These are phyloP conservation scores for Orbilia quercus DNA, from an alignment of 2,329 filamentous ascomycete species.

Conservation along the genomic window DNA sequence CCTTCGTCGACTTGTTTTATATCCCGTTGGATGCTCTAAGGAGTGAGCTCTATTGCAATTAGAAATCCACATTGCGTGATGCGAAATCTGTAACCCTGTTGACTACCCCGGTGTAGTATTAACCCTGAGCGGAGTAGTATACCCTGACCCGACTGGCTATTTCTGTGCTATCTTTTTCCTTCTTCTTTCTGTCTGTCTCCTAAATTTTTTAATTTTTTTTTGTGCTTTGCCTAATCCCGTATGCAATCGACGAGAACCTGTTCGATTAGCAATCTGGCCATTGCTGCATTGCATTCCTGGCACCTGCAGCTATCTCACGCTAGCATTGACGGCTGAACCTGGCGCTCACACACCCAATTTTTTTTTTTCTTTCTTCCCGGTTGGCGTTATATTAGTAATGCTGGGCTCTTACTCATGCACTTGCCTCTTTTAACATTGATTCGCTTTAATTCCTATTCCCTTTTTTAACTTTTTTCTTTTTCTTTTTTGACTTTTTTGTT, in stretches of 20 bases:
- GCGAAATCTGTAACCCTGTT: conserved; percentile 8
- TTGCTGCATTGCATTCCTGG: background rate
- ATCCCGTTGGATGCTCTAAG: background rate
- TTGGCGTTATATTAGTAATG: conserved; percentile 42
- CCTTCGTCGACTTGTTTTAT: conserved; percentile 11
- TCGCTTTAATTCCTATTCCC: no score
- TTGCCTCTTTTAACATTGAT: conserved; percentile 8
- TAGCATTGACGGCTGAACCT: conserved; percentile 42
- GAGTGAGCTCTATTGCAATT: conserved; percentile 28
- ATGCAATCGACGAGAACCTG: conserved; percentile 14
- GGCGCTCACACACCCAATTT: conserved; percentile 8
- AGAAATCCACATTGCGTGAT: conserved; percentile 55
- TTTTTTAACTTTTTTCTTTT: background rate
- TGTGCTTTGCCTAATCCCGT: conserved; percentile 37
- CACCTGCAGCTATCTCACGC: no score
- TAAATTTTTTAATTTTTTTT: no score
- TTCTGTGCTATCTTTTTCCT: no score
- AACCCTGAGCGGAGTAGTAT: no score
- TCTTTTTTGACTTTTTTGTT: background rate
- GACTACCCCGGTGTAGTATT: background rate
- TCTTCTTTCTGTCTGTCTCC: no score
- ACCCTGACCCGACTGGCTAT: no score
- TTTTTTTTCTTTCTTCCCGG: background rate
- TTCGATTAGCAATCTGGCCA: conserved; percentile 43
- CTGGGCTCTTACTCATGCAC: conserved; percentile 9